Percentiles rank a stretch among this genome's conserved stretches.
These are phyloP conservation scores for Penicillium concentricum DNA, from an alignment of 2,329 filamentous ascomycete species.

Conservation along the genomic window DNA sequence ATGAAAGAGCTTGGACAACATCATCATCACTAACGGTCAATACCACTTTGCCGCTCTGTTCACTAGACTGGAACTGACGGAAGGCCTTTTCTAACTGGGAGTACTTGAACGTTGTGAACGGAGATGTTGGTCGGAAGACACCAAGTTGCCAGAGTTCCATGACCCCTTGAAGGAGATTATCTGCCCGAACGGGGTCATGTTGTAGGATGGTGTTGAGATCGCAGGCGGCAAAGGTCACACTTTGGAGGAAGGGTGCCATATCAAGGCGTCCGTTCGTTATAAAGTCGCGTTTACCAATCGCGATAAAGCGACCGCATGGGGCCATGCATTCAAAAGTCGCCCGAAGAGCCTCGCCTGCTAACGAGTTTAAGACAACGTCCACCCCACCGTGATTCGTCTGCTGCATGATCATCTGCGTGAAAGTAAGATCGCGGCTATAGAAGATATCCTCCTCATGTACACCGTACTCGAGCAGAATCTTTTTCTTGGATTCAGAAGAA, in stretches of 20 bases:
- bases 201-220: not conserved
- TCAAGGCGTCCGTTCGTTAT: not conserved
- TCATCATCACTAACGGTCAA: too few relatives aligned
- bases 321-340: not conserved
- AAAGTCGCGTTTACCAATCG: not conserved
- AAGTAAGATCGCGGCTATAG: not conserved
- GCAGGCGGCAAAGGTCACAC: not conserved
- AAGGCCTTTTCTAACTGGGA: too few relatives aligned
- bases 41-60: too few relatives aligned
- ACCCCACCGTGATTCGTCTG: not conserved
- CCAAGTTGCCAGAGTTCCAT: too few relatives aligned
- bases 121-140: too few relatives aligned
- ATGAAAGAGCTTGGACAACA: too few relatives aligned
- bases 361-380: not conserved
- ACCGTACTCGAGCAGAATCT: not conserved
- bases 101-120: too few relatives aligned
- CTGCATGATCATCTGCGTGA: not conserved
- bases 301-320: not conserved
- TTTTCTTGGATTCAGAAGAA: not conserved
- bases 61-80: too few relatives aligned
- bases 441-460: not conserved
- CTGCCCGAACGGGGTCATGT: too few relatives aligned
- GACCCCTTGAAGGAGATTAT: too few relatives aligned
- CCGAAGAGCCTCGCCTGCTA: not conserved
- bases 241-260: constrained; percentile 1